These are phyloP conservation scores for Penicillium desertorum DNA, from an alignment of 495 filamentous ascomycete species.

Conservation along the genomic window DNA sequence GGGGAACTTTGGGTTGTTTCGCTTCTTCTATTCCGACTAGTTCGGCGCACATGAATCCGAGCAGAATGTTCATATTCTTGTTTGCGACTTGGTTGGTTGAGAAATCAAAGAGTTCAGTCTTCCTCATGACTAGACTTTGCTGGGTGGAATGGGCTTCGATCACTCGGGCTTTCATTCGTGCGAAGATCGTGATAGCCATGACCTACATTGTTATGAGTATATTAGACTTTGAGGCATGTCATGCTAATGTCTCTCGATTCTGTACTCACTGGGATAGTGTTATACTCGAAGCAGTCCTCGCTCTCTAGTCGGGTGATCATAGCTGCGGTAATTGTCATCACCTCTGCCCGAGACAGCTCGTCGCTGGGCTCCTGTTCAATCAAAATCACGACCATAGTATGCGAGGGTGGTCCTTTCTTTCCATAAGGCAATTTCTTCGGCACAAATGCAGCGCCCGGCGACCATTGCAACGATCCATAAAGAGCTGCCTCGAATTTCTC, in stretches of 20 bases:
- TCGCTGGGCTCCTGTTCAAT: not conserved
- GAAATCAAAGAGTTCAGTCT: not conserved
- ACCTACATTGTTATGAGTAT: not conserved
- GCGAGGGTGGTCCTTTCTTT: not conserved
- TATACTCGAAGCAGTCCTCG: not conserved
- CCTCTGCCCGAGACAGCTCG: not conserved
- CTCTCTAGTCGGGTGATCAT: not conserved
- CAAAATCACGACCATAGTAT: not conserved
- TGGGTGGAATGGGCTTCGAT: not conserved
- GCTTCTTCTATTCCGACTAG: not conserved
- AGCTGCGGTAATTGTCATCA: not conserved
- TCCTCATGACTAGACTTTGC: not conserved
- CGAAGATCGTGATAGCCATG: not conserved
- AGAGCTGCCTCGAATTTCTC: not conserved
- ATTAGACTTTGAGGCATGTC: not conserved
- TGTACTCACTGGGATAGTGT: not conserved
- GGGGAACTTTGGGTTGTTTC: not conserved
- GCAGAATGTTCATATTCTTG: constrained; percentile 1
- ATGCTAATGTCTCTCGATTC: not conserved
- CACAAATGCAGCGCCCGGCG: not conserved
- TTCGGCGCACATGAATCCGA: not conserved
- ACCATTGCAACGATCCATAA: not conserved
- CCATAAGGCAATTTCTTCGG: not conserved
- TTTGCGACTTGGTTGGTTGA: not conserved
- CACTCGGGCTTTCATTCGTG: not conserved